phyloP scores from a whole-genome alignment of 495 filamentous ascomycete genomes.

The Glarea lozoyensis region DNA sequence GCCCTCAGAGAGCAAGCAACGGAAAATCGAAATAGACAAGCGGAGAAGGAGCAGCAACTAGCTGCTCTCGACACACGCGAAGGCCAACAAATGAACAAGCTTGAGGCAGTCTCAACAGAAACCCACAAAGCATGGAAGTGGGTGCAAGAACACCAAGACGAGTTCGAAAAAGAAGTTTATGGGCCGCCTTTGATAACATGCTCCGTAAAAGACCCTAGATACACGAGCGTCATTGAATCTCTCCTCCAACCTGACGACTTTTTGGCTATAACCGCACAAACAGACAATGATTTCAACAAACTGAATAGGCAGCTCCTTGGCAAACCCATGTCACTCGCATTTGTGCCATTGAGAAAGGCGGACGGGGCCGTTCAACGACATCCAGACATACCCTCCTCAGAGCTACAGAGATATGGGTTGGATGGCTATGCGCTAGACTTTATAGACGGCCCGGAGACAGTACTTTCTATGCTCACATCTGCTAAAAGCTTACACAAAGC shows the following conservation, averaged over 20 bases:
- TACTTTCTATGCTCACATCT: constrained; percentile 78
- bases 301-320: constrained; percentile 46
- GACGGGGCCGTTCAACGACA: constrained; percentile 37
- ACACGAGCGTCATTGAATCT: constrained; percentile 66
- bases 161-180: constrained; percentile 75
- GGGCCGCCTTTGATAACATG: constrained; percentile 79
- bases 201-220: constrained; percentile 66
- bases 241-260: constrained; percentile 55
- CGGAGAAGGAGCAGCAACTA: constrained; percentile 39
- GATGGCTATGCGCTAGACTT: constrained; percentile 72
- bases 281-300: constrained; percentile 59
- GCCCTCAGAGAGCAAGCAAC: constrained; percentile 9
- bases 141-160: constrained; percentile 59
- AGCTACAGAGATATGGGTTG: constrained; percentile 55
- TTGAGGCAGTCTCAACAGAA: constrained; percentile 49
- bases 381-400: constrained; percentile 42
- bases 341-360: constrained; percentile 56
- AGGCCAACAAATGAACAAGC: constrained; percentile 61
- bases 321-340: constrained; percentile 49
- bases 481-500: constrained; percentile 57
- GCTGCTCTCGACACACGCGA: constrained; percentile 59
- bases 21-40: constrained; percentile 19
- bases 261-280: constrained; percentile 68
- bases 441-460: constrained; percentile 71
- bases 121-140: constrained; percentile 67